A percentile compares a stretch with the other conserved stretches of the same genome.
Conservation (phyloP, 2,329 filamentous ascomycete genomes). For the Fusarium buxicola region DNA sequence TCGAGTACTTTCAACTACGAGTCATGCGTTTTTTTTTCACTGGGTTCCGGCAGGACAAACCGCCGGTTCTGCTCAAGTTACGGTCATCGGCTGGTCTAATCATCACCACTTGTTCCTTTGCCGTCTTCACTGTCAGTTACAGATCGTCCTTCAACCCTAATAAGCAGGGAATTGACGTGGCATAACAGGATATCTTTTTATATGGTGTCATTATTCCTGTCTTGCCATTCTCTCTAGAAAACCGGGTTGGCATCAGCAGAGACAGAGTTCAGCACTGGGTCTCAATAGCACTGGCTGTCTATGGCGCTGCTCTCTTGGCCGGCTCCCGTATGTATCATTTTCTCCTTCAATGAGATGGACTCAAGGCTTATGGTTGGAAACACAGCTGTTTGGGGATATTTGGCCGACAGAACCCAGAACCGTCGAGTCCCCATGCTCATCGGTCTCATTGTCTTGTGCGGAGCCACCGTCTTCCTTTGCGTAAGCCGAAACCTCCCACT, state of each 20-base stretch:
- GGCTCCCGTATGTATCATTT: slow-evolving; percentile 46
- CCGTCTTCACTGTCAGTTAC: slow-evolving; percentile 50
- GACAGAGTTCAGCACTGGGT: slow-evolving; percentile 51
- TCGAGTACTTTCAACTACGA: background rate
- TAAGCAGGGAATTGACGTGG: slow-evolving; percentile 1
- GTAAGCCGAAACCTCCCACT: slow-evolving; percentile 48
- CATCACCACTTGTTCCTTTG: slow-evolving; percentile 49
- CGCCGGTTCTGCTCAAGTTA: slow-evolving; percentile 45
- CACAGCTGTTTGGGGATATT: slow-evolving; percentile 51
- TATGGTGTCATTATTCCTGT: slow-evolving; percentile 52
- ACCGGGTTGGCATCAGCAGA: slow-evolving; percentile 42
- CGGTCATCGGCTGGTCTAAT: slow-evolving; percentile 50
- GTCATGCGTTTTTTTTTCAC: slow-evolving; percentile 32
- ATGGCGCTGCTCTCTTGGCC: slow-evolving; percentile 47
- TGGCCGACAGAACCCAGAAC: slow-evolving; percentile 51
- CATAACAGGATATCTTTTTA: slow-evolving; percentile 50
- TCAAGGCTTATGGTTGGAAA: slow-evolving; percentile 5
- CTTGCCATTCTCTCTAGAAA: slow-evolving; percentile 48
- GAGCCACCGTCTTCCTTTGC: slow-evolving; percentile 49
- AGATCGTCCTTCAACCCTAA: background rate
- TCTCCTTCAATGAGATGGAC: background rate
- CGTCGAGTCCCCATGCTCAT: slow-evolving; percentile 50
- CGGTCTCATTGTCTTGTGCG: slow-evolving; percentile 47
- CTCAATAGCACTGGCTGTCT: slow-evolving; percentile 52
- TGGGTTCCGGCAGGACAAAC: slow-evolving; percentile 36